phyloP scores from a whole-genome alignment of 2,329 filamentous ascomycete genomes.

The Botrytis porri region DNA sequence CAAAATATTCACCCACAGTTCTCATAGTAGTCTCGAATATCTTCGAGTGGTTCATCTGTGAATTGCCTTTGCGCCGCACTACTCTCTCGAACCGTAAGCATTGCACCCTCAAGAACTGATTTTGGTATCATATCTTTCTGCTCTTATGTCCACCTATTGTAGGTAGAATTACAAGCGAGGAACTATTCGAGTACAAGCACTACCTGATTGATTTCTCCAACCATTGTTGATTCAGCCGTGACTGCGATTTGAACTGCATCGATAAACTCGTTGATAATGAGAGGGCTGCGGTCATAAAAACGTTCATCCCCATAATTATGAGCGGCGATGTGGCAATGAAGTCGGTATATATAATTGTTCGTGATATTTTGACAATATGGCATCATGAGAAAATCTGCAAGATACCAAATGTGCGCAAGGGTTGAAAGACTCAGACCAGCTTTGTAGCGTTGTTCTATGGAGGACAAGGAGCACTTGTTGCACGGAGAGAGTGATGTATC shows the following conservation, averaged over 20 bases:
- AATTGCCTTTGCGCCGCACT: too few species aligned
- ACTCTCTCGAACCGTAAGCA: background rate
- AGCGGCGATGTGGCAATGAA: background rate
- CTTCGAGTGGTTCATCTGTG: too few species aligned
- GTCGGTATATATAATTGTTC: background rate
- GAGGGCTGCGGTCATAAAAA: background rate
- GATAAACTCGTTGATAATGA: background rate
- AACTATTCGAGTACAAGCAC: background rate
- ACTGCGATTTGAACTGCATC: background rate
- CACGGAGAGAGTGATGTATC: background rate
- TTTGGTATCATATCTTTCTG: background rate
- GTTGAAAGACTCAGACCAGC: background rate
- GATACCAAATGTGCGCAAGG: background rate
- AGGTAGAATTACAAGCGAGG: background rate
- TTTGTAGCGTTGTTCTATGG: background rate
- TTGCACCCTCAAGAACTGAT: background rate
- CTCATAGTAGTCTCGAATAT: too few species aligned
- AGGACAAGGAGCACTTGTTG: background rate
- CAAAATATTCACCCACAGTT: too few species aligned
- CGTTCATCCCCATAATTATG: background rate
- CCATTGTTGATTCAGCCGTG: background rate
- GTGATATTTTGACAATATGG: background rate
- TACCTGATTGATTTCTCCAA: background rate
- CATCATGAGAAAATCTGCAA: background rate
- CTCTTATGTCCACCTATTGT: background rate